Evolutionary conservation across 768 basidiomycete genomes (phyloP).

Genomic region (Boletus barrowsii): DNA sequence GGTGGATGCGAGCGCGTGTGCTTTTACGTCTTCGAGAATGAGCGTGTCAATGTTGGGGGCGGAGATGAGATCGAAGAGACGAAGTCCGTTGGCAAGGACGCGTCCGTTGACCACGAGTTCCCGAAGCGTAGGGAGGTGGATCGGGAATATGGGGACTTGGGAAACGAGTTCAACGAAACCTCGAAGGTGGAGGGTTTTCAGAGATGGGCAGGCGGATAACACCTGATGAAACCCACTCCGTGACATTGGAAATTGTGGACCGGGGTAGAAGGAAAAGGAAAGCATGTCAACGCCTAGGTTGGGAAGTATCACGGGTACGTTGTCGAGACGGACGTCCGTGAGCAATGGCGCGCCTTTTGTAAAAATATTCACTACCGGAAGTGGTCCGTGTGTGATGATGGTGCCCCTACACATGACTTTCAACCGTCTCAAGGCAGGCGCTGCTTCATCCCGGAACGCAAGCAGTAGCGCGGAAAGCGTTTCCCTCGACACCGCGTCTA

Average conservation of each 20-base stretch:
- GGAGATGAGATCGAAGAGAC: constrained; percentile 32
- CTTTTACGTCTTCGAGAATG: constrained; percentile 31
- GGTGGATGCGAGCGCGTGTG: constrained; percentile 22
- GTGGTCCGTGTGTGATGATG: constrained; percentile 26
- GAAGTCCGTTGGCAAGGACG: constrained; percentile 27
- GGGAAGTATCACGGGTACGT: constrained; percentile 26
- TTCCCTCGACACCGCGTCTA: constrained; percentile 31
- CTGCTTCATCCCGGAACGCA: constrained; percentile 25
- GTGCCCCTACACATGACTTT: constrained; percentile 31
- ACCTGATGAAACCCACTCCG: constrained; percentile 22
- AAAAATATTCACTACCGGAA: constrained; percentile 25
- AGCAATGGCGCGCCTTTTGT: constrained; percentile 32
- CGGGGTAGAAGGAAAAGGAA: constrained; percentile 34
- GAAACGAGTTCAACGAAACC: constrained; percentile 30
- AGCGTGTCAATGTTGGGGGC: constrained; percentile 31
- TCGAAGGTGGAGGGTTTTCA: constrained; percentile 27
- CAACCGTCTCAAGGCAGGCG: constrained; percentile 25
- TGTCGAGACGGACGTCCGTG: constrained; percentile 33
- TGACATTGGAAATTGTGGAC: constrained; percentile 30
- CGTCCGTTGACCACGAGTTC: constrained; percentile 33
- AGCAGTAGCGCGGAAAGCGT: constrained; percentile 22
- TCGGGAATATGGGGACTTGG: constrained; percentile 18
- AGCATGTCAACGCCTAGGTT: constrained; percentile 20
- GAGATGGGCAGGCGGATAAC: constrained; percentile 17
- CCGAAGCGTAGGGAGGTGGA: constrained; percentile 24